Conservation (phyloP, 1,284 basidiomycete species). For the Microstroma glucosiphilum region DNA sequence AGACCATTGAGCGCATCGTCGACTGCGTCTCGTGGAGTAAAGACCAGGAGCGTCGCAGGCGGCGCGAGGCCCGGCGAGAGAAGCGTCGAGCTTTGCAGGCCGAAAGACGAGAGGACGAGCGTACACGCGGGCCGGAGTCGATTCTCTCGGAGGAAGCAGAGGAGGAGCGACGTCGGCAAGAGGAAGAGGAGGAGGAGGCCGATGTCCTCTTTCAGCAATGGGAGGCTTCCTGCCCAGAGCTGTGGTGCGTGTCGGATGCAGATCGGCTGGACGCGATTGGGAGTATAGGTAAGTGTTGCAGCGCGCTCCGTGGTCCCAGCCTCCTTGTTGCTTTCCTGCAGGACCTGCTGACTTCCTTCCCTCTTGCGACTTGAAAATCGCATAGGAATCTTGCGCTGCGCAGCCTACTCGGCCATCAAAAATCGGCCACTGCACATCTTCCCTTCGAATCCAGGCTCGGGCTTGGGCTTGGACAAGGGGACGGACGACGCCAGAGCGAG, state of each 20-base stretch:
- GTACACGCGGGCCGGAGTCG: too few species aligned
- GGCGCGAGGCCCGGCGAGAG: background rate
- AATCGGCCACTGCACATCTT: slow-evolving; percentile 64
- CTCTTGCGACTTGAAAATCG: too few species aligned
- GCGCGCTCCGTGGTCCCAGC: too few species aligned
- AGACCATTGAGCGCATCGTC: slow-evolving; percentile 58
- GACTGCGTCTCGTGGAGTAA: slow-evolving; percentile 81
- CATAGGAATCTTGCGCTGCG: slow-evolving; percentile 70
- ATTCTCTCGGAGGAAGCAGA: background rate
- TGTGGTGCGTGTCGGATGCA: slow-evolving; percentile 87
- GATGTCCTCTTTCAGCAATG: slow-evolving; percentile 52
- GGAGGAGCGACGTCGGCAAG: slow-evolving; percentile 9
- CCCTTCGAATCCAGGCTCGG: slow-evolving; percentile 20
- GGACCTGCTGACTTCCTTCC: too few species aligned
- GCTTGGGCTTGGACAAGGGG: slow-evolving; percentile 17
- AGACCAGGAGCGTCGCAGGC: slow-evolving; percentile 56
- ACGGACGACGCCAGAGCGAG: slow-evolving; percentile 47
- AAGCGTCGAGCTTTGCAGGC: too few species aligned
- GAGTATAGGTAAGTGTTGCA: slow-evolving; percentile 58
- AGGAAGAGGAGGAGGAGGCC: slow-evolving; percentile 16
- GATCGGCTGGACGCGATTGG: slow-evolving; percentile 88
- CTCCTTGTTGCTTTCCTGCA: too few species aligned
- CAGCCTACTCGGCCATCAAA: slow-evolving; percentile 68
- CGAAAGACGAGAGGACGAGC: background rate
- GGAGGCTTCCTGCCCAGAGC: slow-evolving; percentile 70